Evolutionary conservation across 2,329 filamentous ascomycete genomes (phyloP).

Genomic region (Fusarium anthophilum): DNA sequence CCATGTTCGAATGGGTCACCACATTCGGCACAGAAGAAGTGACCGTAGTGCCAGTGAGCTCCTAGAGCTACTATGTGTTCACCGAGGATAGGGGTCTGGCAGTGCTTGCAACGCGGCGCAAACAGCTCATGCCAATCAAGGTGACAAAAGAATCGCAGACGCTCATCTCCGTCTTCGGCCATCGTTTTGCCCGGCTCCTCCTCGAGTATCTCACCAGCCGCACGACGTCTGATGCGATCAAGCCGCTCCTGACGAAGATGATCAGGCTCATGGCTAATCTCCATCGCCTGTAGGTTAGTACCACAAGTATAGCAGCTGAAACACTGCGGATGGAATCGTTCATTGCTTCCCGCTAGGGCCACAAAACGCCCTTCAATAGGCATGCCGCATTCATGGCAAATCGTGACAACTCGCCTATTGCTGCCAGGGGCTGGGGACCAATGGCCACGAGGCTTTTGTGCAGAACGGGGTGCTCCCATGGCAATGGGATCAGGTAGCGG

Average conservation of each 20-base stretch:
- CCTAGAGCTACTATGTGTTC: slow-evolving; percentile 95
- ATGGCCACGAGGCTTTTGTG: slow-evolving; percentile 59
- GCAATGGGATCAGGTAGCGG: slow-evolving; percentile 58
- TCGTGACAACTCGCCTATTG: slow-evolving; percentile 67
- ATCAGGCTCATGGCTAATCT: slow-evolving; percentile 93
- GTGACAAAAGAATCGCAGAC: slow-evolving; percentile 92
- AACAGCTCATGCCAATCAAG: slow-evolving; percentile 98
- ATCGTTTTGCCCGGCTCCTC: slow-evolving; percentile 71
- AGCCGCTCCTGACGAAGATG: slow-evolving; percentile 75
- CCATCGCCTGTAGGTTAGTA: slow-evolving; percentile 90
- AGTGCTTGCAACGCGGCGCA: slow-evolving; percentile 92
- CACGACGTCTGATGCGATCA: slow-evolving; percentile 73
- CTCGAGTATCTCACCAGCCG: slow-evolving; percentile 65
- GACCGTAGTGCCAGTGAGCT: slow-evolving; percentile 94
- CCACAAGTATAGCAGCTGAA: slow-evolving; percentile 90
- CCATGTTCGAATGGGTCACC: slow-evolving; percentile 88
- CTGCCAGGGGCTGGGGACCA: slow-evolving; percentile 66
- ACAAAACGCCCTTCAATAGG: slow-evolving; percentile 93
- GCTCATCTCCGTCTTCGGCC: slow-evolving; percentile 76
- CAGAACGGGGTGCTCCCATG: slow-evolving; percentile 46
- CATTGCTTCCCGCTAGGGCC: slow-evolving; percentile 74
- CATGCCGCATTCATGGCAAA: slow-evolving; percentile 84
- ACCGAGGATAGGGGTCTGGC: slow-evolving; percentile 94
- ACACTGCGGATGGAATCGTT: slow-evolving; percentile 92
- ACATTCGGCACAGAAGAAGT: slow-evolving; percentile 99